These are phyloP conservation scores for Oryza rufipogon DNA, from an alignment of 176 grass and related monocot species.

Conservation along the genomic window DNA sequence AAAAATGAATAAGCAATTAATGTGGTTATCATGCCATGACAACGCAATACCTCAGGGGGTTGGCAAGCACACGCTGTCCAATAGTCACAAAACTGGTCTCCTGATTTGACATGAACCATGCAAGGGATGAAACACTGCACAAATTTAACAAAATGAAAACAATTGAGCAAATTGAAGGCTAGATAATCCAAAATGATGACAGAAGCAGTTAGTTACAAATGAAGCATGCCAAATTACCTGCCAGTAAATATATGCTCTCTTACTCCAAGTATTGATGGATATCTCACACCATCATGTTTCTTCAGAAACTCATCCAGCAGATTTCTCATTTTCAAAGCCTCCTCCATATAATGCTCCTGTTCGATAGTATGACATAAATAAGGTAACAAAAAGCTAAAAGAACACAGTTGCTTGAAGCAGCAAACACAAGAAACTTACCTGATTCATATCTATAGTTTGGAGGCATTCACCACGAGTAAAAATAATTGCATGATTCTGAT, in stretches of 20 bases:
- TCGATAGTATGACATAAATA: constrained; percentile 28
- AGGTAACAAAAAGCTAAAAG: neutral
- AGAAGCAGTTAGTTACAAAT: constrained; percentile 27
- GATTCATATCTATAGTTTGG: constrained; percentile 99
- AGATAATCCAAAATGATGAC: constrained; percentile 7
- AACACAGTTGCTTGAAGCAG: constrained; percentile 11
- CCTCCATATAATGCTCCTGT: constrained; percentile 98
- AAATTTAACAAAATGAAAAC: constrained; percentile 29
- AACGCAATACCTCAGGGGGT: constrained; percentile 76
- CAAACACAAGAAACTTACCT: constrained; percentile 54
- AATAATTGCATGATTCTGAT: constrained; percentile 99
- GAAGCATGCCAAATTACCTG: constrained; percentile 55
- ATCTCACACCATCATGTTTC: constrained; percentile 91
- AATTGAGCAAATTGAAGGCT: neutral
- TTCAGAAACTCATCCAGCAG: constrained; percentile 88
- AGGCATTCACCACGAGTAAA: constrained; percentile 97
- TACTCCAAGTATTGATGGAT: constrained; percentile 98
- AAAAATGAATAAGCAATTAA: neutral
- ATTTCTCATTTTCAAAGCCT: constrained; percentile 99
- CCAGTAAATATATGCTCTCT: constrained; percentile 99
- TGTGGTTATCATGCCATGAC: neutral
- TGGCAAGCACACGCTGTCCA: constrained; percentile 97
- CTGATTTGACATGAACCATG: constrained; percentile 99
- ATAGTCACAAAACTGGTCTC: constrained; percentile 99
- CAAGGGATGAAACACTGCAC: constrained; percentile 98